Percentiles rank a stretch among this genome's conserved stretches.
Conservation (phyloP, 306 rosid species). For the Lagenaria siceraria region DNA sequence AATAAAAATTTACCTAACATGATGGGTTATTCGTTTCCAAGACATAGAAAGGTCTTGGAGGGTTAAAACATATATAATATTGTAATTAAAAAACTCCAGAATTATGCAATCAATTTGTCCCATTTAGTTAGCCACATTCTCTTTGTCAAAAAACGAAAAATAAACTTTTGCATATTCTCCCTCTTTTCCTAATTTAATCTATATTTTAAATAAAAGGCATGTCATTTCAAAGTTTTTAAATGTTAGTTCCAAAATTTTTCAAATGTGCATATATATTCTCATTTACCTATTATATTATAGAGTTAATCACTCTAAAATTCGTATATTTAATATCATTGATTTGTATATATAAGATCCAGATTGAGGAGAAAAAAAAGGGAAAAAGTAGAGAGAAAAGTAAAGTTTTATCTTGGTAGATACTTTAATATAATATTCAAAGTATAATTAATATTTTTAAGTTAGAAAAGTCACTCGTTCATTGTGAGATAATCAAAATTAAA, state of each 20-base stretch:
- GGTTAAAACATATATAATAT: not conserved
- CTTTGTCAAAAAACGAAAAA: not conserved
- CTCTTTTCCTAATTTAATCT: not conserved
- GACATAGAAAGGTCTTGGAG: not conserved
- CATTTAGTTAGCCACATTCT: not conserved
- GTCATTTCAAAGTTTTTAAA: not conserved
- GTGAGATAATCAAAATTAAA: too few relatives aligned
- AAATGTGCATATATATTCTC: not conserved
- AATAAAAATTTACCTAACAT: not conserved
- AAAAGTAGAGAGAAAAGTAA: too few relatives aligned
- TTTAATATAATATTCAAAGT: too few relatives aligned
- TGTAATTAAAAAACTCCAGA: not conserved
- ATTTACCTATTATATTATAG: not conserved
- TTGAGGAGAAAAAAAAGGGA: too few relatives aligned
- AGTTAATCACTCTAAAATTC: not conserved
- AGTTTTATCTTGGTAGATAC: too few relatives aligned
- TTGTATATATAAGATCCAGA: not conserved
- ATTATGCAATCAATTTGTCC: not conserved
- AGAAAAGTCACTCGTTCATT: not conserved
- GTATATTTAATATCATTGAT: not conserved
- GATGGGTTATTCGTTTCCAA: not conserved
- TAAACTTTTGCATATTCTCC: not conserved
- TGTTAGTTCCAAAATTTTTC: too few relatives aligned
- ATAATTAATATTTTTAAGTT: too few relatives aligned
- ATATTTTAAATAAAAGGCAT: not conserved